These are phyloP conservation scores for Solanum neorickii DNA, from an alignment of 257 asterid genomes.

Conservation along the genomic window DNA sequence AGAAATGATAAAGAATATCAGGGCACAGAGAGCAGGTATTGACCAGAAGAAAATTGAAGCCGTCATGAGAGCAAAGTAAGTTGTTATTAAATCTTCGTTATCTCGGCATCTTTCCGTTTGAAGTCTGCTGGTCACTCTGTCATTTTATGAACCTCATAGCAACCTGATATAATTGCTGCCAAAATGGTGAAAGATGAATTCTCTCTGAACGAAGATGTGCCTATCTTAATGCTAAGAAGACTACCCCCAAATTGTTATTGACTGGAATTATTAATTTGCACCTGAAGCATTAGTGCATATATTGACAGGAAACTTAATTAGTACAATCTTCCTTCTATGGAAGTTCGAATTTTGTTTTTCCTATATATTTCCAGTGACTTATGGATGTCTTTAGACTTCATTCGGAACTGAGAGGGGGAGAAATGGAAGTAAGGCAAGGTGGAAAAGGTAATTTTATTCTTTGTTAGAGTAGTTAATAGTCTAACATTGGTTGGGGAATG, in stretches of 20 bases:
- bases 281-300: not conserved
- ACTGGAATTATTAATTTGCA: not conserved
- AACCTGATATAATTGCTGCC: not conserved
- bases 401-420: not conserved
- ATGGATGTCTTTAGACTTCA: not conserved
- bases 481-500: not conserved
- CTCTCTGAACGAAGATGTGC: not conserved
- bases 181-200: not conserved
- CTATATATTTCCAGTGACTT: not conserved
- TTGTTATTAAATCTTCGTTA: constrained; percentile 2
- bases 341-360: not conserved
- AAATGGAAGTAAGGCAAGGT: not conserved
- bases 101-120: not conserved
- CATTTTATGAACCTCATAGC: not conserved
- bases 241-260: not conserved
- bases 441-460: not conserved
- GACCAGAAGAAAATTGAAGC: constrained; percentile 47
- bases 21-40: constrained; percentile 53
- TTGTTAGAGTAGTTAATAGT: not conserved
- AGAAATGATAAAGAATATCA: constrained; percentile 70
- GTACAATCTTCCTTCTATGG: not conserved
- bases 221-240: not conserved
- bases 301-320: not conserved
- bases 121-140: not conserved
- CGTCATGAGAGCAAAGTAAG: constrained; percentile 66